These are phyloP conservation scores for Yamadazyma endophytica DNA, from an alignment of 805 yeast species.

Conservation along the genomic window DNA sequence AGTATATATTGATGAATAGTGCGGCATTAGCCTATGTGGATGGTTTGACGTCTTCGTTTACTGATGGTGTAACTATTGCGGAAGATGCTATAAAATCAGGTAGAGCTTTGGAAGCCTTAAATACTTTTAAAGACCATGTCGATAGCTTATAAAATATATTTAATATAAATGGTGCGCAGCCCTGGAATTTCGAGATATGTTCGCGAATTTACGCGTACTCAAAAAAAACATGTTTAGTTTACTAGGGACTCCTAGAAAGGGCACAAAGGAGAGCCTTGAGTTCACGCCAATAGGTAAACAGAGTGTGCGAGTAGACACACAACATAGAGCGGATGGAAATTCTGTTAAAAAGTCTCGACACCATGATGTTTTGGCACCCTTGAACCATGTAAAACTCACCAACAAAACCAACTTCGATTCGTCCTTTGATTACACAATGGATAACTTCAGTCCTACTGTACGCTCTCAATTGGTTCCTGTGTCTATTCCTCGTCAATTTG, in stretches of 20 bases:
- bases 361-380: conserved; percentile 2
- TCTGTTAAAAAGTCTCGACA: too few species aligned
- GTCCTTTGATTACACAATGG: conserved; percentile 11
- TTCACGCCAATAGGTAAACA: conserved; percentile 12
- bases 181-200: too few species aligned
- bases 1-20: conserved; percentile 86
- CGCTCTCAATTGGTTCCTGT: too few species aligned
- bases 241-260: conserved; percentile 10
- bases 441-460: conserved; percentile 14
- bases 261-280: conserved; percentile 6
- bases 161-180: too few species aligned
- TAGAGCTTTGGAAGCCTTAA: conserved; percentile 56
- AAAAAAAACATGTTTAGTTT: conserved; percentile 1
- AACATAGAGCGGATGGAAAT: background rate
- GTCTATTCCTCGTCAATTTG: conserved; percentile 6
- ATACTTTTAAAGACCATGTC: conserved; percentile 39
- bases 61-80: conserved; percentile 73
- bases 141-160: conserved; percentile 5
- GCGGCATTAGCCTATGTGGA: conserved; percentile 82
- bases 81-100: conserved; percentile 65
- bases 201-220: conserved; percentile 1
- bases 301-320: conserved; percentile 1
- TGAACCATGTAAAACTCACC: conserved; percentile 1
- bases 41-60: conserved; percentile 67
- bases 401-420: conserved; percentile 4